These are phyloP conservation scores for Hymenoscyphus linearis DNA, from an alignment of 2,329 filamentous ascomycete species.

Conservation along the genomic window DNA sequence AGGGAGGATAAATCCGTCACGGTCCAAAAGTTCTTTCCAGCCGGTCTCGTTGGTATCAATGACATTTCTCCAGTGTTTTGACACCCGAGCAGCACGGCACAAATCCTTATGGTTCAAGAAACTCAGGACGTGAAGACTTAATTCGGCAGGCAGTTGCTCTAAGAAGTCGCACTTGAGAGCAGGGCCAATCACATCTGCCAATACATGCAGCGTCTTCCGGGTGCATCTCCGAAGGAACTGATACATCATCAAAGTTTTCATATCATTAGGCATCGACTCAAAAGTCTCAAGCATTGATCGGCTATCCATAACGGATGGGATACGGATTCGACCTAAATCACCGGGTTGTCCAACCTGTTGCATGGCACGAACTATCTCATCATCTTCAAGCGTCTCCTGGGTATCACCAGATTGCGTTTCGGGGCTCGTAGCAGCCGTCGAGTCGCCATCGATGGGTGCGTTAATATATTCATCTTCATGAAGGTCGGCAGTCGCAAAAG, in stretches of 20 bases:
- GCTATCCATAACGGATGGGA: constrained; percentile 63
- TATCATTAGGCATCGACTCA: constrained; percentile 80
- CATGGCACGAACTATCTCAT: constrained; percentile 14
- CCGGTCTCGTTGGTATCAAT: constrained; percentile 91
- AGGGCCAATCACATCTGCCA: constrained; percentile 88
- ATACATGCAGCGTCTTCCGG: constrained; percentile 80
- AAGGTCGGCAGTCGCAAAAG: constrained; percentile 64
- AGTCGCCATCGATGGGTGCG: constrained; percentile 39
- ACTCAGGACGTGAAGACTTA: constrained; percentile 80
- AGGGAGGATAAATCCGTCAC: constrained; percentile 73
- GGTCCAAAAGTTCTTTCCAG: constrained; percentile 89
- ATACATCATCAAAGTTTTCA: constrained; percentile 97
- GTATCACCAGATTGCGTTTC: constrained; percentile 28
- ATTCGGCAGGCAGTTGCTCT: constrained; percentile 73
- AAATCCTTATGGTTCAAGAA: constrained; percentile 83
- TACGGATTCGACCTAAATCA: constrained; percentile 21
- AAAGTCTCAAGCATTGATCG: constrained; percentile 83
- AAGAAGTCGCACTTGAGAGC: constrained; percentile 93
- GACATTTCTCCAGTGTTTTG: constrained; percentile 86
- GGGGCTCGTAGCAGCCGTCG: constrained; percentile 31
- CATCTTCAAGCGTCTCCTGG: constrained; percentile 23
- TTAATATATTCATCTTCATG: constrained; percentile 32
- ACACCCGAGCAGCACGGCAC: constrained; percentile 87
- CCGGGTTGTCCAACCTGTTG: constrained; percentile 25
- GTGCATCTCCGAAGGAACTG: constrained; percentile 85